Percentiles rank a stretch among this genome's conserved stretches.
These are phyloP conservation scores for Quercus parvula DNA, from an alignment of 306 rosid species.

Conservation along the genomic window DNA sequence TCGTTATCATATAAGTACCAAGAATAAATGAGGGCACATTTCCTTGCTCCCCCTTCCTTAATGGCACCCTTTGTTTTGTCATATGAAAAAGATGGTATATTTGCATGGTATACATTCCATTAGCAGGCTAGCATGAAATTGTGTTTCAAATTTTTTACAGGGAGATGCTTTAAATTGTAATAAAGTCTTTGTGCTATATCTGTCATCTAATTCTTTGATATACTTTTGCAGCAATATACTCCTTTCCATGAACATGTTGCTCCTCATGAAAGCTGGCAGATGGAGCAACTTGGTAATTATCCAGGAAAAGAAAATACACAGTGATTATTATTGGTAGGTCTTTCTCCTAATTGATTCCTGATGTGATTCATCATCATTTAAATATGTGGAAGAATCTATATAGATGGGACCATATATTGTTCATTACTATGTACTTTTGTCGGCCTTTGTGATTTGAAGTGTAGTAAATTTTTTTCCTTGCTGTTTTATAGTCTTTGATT, in stretches of 20 bases:
- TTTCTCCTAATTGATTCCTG: conserved; percentile 34
- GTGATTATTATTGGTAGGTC: conserved; percentile 39
- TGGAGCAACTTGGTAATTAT: conserved; percentile 61
- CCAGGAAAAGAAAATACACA: conserved; percentile 48
- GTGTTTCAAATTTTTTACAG: conserved; percentile 5
- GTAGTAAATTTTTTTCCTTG: conserved; percentile 15
- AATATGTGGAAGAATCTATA: conserved; percentile 41
- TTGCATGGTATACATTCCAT: not conserved
- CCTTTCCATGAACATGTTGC: conserved; percentile 70
- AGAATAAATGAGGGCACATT: conserved; percentile 9
- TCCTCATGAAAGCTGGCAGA: conserved; percentile 85
- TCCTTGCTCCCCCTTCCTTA: not conserved
- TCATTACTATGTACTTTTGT: conserved; percentile 37
- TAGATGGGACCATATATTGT: conserved; percentile 41
- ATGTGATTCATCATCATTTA: conserved; percentile 55
- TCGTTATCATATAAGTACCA: not conserved
- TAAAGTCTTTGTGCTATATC: not conserved
- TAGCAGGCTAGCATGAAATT: not conserved
- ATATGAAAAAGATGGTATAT: conserved; percentile 3
- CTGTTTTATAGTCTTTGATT: conserved; percentile 25
- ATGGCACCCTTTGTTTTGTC: not conserved
- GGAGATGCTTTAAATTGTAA: conserved; percentile 8
- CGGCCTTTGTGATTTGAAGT: conserved; percentile 35
- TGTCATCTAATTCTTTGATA: conserved; percentile 17
- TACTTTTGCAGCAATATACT: conserved; percentile 61